Evolutionary conservation across 805 yeast species (phyloP).

Genomic region (Yarrowia sp.): DNA sequence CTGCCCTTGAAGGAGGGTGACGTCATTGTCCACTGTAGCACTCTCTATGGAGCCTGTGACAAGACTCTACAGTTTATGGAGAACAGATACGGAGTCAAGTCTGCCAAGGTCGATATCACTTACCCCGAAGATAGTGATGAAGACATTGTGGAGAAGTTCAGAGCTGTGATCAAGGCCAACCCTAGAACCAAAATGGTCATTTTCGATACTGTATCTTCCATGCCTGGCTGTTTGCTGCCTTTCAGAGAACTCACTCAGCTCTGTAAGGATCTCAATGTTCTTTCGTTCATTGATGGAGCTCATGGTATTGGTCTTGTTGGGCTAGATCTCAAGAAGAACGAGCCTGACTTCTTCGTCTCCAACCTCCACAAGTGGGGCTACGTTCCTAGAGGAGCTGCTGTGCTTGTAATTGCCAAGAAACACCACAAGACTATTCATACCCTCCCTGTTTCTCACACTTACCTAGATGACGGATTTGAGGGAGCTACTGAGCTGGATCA

Average conservation of each 20-base stretch:
- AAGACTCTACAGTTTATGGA: slow-evolving; percentile 54
- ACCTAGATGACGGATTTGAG: slow-evolving; percentile 45
- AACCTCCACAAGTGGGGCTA: slow-evolving; percentile 76
- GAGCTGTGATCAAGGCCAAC: slow-evolving; percentile 43
- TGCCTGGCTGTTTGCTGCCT: slow-evolving; percentile 70
- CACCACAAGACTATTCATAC: slow-evolving; percentile 62
- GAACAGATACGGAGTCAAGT: slow-evolving; percentile 49
- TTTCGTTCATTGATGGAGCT: slow-evolving; percentile 75
- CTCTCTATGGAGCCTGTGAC: slow-evolving; percentile 62
- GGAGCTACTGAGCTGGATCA: slow-evolving; percentile 43
- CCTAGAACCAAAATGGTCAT: slow-evolving; percentile 53
- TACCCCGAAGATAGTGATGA: slow-evolving; percentile 56
- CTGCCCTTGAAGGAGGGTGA: slow-evolving; percentile 61
- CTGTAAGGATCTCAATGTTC: slow-evolving; percentile 56
- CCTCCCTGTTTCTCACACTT: slow-evolving; percentile 63
- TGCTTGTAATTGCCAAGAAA: slow-evolving; percentile 61
- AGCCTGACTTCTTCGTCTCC: slow-evolving; percentile 67
- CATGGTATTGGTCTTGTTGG: slow-evolving; percentile 63
- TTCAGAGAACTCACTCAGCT: slow-evolving; percentile 56
- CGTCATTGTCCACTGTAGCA: slow-evolving; percentile 57
- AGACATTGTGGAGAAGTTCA: slow-evolving; percentile 51
- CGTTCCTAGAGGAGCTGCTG: slow-evolving; percentile 64
- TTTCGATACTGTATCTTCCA: slow-evolving; percentile 64
- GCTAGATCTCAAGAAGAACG: slow-evolving; percentile 43
- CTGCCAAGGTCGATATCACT: slow-evolving; percentile 52